Base-by-base conservation (phyloP, 1,284 basidiomycete genomes). In the Naganishia albida region DNA sequence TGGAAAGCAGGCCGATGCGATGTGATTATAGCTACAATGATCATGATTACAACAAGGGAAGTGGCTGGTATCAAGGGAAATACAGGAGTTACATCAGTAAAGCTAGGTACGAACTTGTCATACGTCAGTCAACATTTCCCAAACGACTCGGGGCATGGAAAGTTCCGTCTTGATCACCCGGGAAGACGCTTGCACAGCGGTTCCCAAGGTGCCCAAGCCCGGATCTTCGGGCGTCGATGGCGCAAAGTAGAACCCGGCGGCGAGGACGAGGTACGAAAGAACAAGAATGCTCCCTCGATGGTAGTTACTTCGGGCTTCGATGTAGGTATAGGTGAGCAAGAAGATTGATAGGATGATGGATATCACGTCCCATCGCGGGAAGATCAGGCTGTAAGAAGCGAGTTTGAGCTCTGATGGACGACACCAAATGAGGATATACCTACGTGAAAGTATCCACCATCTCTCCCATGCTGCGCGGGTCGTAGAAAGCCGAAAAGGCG, bases 301-400 rank as follows among this genome's bases (percentile, higher is more conserved):
- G 75, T 98, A 99, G 81, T 99, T 99, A 72, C 90, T 90, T 80
- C 91, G 90, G 20, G 94, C 93, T 80, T 99, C 96, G 74, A 98
- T 98, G 78, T 98, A 99, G 3, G 94, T 97, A 78, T 99, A 99
- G 0, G 96, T 99, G 82, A 99, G 86, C 70, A 99, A 81, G 84
- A 99, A 99, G 79, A 95, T 91, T 1, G 91, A 89, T 34, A 94
- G 82, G 72, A 99, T 91, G 77, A 99, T 91, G 34, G 89, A 89
- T 70, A 99, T 88, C 53, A 96, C 92, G 77, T 99, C 96, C 95
- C 96, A 99, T 72, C 93, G 86, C 0, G 96, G 96, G 85, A 99
- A 98, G 70, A 99, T 94, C 64, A 99, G 85, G 23, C 93, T 96
- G 72, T 16, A 23, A 7, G 10, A 25, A 28, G 28, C 54, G 28